Evolutionary conservation across 345 rosid genomes (phyloP), one percentile per base, ranked within the genome.

Genomic region (Dovyalis caffra): DNA sequence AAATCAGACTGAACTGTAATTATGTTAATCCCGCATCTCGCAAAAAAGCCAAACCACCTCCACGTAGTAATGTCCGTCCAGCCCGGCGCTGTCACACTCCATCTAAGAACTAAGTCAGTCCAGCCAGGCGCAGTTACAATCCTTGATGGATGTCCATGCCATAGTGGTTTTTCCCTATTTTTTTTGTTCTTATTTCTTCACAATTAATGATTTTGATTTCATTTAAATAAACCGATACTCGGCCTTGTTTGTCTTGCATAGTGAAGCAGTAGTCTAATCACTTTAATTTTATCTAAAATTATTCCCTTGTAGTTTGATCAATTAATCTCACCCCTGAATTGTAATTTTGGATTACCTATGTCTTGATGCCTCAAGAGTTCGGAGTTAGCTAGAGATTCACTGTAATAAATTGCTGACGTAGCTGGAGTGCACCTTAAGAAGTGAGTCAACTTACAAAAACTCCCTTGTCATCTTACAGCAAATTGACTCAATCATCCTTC

Each of bases 1-100:
- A 87, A 72, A 80, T 87, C 77, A 78, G 93, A 79, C 57, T 66
- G 61, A 82, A 79, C 45, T 87, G 92, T 81, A 76, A 69, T n/a
- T 68, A 29, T 65, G 74, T 74, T 53, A 79, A 79, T 23, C 61
- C 70, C 8, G 26, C 69, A 64, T 29, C 18, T 8, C 12, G 9
- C 6, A 33, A 66, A 8, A 33, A n/a, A 1, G 67, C 4, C 37
- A 32, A 64, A 2, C 40, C 40, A 32, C 67, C 34, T 14, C 67
- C 25, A 29, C 60, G 26, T 12, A 0, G 0, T n/a, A 2, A n/a
- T 53, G 11, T n/a, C 58, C 8, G 26, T 51, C 58, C 4, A 51
- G 26, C 58, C 23, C 58, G 58, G 58, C 58, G 47, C 47, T n/a
- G n/a, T n/a, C n/a, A n/a, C n/a, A n/a, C n/a, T n/a, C n/a, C n/a